Evolutionary conservation across 2,329 filamentous ascomycete species (phyloP), one percentile per base, ranked within the genome.

Genomic region (Sordariomycetes sp.): DNA sequence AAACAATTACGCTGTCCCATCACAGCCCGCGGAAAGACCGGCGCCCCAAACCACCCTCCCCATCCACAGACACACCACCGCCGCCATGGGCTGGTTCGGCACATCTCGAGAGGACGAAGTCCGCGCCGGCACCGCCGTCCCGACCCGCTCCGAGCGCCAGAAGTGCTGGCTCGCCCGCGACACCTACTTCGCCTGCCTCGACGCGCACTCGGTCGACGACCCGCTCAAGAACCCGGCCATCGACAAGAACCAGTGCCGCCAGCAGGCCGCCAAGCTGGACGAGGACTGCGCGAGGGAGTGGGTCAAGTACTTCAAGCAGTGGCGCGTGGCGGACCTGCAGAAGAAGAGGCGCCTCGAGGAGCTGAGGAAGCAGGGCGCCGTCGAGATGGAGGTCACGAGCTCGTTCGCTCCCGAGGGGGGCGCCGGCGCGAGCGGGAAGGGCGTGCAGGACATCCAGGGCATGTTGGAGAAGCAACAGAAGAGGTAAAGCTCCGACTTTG

Each of bases 261-360:
- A 42, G 27, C 53, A 68, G 54, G 50, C 51, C 17, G 52, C 48
- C 20, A 72, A 68, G 38, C 94, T 96, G 50, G 86, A 94, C 61
- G 70, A 72, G 47, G 84, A 90, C 54, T 98, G 92, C 58, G 86
- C 87, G 14, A 72, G 69, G 39, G 88, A 87, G 54, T 98, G 92
- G 92, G 92, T 95, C 40, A 86, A 87, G 61, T 96, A 98, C 61
- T 98, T 98, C 64, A 95, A 96, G 68, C 88, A 95, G 61, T 83
- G 87, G 63, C 73, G 92, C 49, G 86, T 96, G 23, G 90, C 93
- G 62, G 92, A 98, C 47, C 73, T 84, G 51, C 84, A 94, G 48
- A 86, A 90, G 60, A 81, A 84, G 51, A 69, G 79, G 60, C 82
- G 86, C 17, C 65, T 94, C 43, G 80, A 82, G 48, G 75, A 77